Percentiles rank a stretch among this genome's conserved stretches.
These are phyloP conservation scores for Pyrenochaeta sp. DNA, from an alignment of 2,329 filamentous ascomycete genomes.

Conservation along the genomic window DNA sequence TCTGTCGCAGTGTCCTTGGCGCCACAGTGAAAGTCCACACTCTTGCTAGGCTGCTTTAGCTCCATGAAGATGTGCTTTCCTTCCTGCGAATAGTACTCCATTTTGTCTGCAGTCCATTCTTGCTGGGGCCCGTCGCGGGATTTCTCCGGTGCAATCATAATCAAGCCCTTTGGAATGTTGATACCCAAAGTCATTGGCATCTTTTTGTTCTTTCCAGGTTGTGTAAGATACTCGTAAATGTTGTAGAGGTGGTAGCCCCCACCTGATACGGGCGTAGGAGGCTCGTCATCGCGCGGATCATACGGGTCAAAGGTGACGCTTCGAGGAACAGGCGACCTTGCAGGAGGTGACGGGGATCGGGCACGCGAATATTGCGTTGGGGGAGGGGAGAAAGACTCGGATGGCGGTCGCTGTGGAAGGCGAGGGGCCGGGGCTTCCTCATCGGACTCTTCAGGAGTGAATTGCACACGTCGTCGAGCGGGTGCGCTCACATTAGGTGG, in stretches of 20 bases:
- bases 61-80: conserved; percentile 98
- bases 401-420: conserved; percentile 69
- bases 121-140: conserved; percentile 81
- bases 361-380: conserved; percentile 50
- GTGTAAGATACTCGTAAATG: conserved; percentile 96
- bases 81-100: conserved; percentile 97
- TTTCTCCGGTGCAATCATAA: conserved; percentile 90
- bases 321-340: conserved; percentile 48
- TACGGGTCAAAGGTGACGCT: conserved; percentile 51
- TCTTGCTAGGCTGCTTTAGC: conserved; percentile 89
- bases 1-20: conserved; percentile 96
- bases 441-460: conserved; percentile 73
- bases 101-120: conserved; percentile 92
- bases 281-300: conserved; percentile 52
- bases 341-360: conserved; percentile 48
- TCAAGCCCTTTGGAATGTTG: conserved; percentile 84
- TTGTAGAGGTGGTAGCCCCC: conserved; percentile 94
- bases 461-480: conserved; percentile 59
- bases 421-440: conserved; percentile 66
- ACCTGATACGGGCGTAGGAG: conserved; percentile 60
- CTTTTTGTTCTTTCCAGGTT: conserved; percentile 96
- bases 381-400: conserved; percentile 61
- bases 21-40: conserved; percentile 94
- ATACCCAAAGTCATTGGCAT: conserved; percentile 98
- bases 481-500: conserved; percentile 60